A percentile compares a stretch with the other conserved stretches of the same genome.
Evolutionary conservation across 169 alveolate species (phyloP).

Genomic region (Babesia microti): DNA sequence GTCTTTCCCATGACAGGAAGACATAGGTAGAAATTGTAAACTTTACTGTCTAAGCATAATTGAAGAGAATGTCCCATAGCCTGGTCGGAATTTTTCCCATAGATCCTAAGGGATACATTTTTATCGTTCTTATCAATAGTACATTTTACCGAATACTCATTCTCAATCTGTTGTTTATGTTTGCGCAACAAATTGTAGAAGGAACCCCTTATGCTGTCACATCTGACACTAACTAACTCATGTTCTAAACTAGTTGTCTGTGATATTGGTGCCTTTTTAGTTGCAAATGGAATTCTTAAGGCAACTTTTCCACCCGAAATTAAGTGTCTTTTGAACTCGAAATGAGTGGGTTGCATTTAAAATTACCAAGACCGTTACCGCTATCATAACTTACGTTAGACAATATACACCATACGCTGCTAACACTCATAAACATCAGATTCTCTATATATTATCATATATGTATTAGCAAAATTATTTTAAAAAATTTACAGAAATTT

Average conservation of each 20-base stretch:
- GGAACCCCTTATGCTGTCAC: conserved; percentile 25
- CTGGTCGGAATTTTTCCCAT: conserved; percentile 16
- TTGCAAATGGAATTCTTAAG: too few species aligned
- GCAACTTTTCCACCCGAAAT: too few species aligned
- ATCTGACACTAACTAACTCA: too few species aligned
- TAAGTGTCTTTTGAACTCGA: too few species aligned
- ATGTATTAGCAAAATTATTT: background rate
- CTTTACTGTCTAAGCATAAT: conserved; percentile 28
- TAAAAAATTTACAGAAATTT: background rate
- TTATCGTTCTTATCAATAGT: conserved; percentile 9
- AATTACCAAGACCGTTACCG: too few species aligned
- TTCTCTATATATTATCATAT: background rate
- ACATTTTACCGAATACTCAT: conserved; percentile 18
- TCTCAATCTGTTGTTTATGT: conserved; percentile 16
- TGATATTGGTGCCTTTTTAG: too few species aligned
- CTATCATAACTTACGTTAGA: too few species aligned
- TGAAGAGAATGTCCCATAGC: conserved; percentile 32
- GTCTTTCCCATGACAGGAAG: conserved; percentile 38
- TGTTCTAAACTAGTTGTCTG: too few species aligned
- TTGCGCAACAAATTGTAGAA: conserved; percentile 17
- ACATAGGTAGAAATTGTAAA: conserved; percentile 42
- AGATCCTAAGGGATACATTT: conserved; percentile 13
- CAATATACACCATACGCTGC: too few species aligned
- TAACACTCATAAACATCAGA: background rate
- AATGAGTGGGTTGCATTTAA: too few species aligned